phyloP scores from a whole-genome alignment of 1,139 yeast species.

The Candida smagusa region DNA sequence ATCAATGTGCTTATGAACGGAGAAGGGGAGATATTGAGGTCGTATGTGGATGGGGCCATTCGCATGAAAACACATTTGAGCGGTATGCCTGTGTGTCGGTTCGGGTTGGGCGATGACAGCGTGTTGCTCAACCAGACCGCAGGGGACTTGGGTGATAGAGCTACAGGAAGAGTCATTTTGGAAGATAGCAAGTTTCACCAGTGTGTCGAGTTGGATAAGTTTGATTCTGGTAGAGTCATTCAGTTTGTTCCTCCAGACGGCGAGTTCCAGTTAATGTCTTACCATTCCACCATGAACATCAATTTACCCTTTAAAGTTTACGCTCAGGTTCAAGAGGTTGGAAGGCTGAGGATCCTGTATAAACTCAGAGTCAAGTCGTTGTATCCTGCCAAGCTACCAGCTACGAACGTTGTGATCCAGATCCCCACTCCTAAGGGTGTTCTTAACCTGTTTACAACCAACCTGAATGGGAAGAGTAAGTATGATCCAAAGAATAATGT shows the following conservation, averaged over 20 bases:
- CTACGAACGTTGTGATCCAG: slow-evolving; percentile 60
- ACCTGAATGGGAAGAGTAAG: slow-evolving; percentile 65
- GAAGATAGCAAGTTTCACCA: slow-evolving; percentile 89
- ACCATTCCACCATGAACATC: slow-evolving; percentile 53
- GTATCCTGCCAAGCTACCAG: slow-evolving; percentile 59
- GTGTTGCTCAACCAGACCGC: slow-evolving; percentile 14
- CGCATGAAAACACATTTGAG: slow-evolving; percentile 69
- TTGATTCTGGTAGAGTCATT: slow-evolving; percentile 64
- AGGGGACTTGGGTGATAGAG: slow-evolving; percentile 1
- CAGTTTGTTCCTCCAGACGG: slow-evolving; percentile 92
- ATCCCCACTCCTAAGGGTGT: slow-evolving; percentile 74
- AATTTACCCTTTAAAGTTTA: slow-evolving; percentile 69
- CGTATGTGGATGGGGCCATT: slow-evolving; percentile 77
- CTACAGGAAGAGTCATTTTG: slow-evolving; percentile 46
- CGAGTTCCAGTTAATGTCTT: slow-evolving; percentile 81
- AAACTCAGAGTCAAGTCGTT: slow-evolving; percentile 60
- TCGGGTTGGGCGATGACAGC: slow-evolving; percentile 55
- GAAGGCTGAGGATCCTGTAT: slow-evolving; percentile 49
- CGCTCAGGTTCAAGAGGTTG: slow-evolving; percentile 59
- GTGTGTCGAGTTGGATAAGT: slow-evolving; percentile 70
- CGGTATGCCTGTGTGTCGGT: slow-evolving; percentile 69
- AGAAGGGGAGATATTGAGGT: slow-evolving; percentile 58
- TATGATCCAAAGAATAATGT: slow-evolving; percentile 64
- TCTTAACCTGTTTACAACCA: slow-evolving; percentile 45
- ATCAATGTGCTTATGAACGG: slow-evolving; percentile 64